A percentile compares a stretch with the other conserved stretches of the same genome.
Evolutionary conservation across 129 eudicot genomes (phyloP).

Genomic region (Kitagawia praeruptora): DNA sequence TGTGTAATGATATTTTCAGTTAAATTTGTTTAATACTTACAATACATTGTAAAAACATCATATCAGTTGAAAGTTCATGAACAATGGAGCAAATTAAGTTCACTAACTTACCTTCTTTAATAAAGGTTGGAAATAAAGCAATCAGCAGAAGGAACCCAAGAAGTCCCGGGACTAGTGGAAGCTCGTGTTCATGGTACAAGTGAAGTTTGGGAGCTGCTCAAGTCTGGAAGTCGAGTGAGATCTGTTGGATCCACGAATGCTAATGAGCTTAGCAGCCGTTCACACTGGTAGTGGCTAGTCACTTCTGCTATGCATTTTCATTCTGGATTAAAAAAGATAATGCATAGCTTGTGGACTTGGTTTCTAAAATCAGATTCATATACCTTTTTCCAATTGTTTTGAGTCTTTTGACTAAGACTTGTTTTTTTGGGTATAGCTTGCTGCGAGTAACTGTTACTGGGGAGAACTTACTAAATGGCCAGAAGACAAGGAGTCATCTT

Average conservation of each 20-base stretch:
- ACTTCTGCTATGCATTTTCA: background rate
- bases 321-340: background rate
- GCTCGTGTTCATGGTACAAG: conserved; percentile 53
- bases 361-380: background rate
- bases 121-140: conserved; percentile 88
- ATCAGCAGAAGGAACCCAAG: conserved; percentile 95
- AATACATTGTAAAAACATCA: too few species aligned
- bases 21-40: background rate
- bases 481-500: conserved; percentile 79
- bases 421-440: conserved; percentile 40
- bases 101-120: background rate
- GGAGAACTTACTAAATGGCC: conserved; percentile 66
- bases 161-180: conserved; percentile 93
- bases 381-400: background rate
- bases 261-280: conserved; percentile 93
- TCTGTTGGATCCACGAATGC: conserved; percentile 98
- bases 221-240: conserved; percentile 64
- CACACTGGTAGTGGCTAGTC: conserved; percentile 64
- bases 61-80: background rate
- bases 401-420: background rate
- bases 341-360: background rate
- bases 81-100: background rate
- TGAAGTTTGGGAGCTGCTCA: conserved; percentile 90
- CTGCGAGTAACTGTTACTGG: conserved; percentile 77
- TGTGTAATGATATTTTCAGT: background rate